These are phyloP conservation scores for Herpotrichia juniperi DNA, from an alignment of 2,329 filamentous ascomycete species.

Conservation along the genomic window DNA sequence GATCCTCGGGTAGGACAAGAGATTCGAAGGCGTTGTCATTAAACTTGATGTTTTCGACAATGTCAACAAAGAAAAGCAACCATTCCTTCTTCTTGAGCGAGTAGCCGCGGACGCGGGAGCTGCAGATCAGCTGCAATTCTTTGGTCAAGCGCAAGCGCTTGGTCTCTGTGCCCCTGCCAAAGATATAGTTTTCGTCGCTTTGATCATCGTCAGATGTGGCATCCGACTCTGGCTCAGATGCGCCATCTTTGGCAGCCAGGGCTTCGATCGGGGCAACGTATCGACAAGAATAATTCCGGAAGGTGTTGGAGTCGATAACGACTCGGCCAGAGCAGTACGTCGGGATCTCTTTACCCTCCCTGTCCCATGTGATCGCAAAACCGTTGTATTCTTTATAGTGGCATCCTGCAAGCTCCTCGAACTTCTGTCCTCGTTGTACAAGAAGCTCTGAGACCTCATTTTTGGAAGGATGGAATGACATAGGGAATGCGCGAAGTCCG, in stretches of 20 bases:
- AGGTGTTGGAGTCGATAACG: constrained; percentile 75
- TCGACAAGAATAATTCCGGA: constrained; percentile 14
- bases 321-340: constrained; percentile 77
- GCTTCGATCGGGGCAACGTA: constrained; percentile 17
- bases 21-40: constrained; percentile 82
- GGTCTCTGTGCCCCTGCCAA: constrained; percentile 36
- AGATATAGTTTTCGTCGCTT: constrained; percentile 18
- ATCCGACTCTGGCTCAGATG: constrained; percentile 32
- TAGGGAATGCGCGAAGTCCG: constrained; percentile 74
- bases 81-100: constrained; percentile 17
- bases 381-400: constrained; percentile 78
- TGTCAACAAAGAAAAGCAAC: constrained; percentile 48
- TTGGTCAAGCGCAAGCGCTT: constrained; percentile 19
- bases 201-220: constrained; percentile 36
- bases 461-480: constrained; percentile 78
- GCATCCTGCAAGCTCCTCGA: constrained; percentile 75
- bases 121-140: constrained; percentile 11
- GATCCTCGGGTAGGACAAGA: constrained; percentile 70
- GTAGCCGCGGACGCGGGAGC: constrained; percentile 14
- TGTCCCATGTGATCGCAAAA: constrained; percentile 53
- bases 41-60: constrained; percentile 1
- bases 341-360: constrained; percentile 22
- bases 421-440: constrained; percentile 80
- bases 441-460: constrained; percentile 67
- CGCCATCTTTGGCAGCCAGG: constrained; percentile 24